Conservation (phyloP, 306 rosid genomes). For the Quercus bicolor region DNA sequence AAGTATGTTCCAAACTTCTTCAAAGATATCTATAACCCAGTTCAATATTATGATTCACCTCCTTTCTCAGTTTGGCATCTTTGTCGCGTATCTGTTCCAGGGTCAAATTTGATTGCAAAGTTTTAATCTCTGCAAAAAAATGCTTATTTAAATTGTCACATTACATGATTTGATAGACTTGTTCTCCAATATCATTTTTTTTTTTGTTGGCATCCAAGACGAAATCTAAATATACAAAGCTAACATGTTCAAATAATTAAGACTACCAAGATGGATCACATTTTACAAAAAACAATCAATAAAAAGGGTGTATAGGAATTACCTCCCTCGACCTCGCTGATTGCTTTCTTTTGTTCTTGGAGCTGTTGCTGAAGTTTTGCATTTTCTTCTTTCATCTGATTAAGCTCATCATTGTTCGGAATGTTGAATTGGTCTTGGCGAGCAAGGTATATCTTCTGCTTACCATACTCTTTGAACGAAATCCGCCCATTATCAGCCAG, state of each 20-base stretch:
- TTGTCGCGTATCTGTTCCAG: conserved; percentile 68
- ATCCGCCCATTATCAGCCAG: conserved; percentile 67
- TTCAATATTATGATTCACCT: conserved; percentile 43
- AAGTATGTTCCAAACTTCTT: conserved; percentile 4
- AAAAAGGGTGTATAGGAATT: background rate
- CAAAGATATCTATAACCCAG: conserved; percentile 6
- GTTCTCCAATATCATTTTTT: background rate
- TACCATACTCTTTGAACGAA: conserved; percentile 92
- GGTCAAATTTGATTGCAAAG: conserved; percentile 76
- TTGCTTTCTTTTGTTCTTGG: conserved; percentile 47
- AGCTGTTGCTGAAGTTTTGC: conserved; percentile 56
- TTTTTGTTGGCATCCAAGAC: background rate
- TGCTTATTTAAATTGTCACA: conserved; percentile 11
- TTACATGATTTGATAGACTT: background rate
- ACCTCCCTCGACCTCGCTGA: conserved; percentile 74
- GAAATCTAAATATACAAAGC: background rate
- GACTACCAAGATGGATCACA: background rate
- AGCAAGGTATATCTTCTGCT: conserved; percentile 91
- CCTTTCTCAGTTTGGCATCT: conserved; percentile 60
- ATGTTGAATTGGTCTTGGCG: conserved; percentile 80
- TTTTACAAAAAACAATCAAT: background rate
- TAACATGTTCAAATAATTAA: background rate
- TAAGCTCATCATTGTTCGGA: conserved; percentile 74
- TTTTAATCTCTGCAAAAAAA: conserved; percentile 62
- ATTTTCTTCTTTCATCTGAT: conserved; percentile 77